phyloP scores from a whole-genome alignment of 2,329 filamentous ascomycete species.

The Onygena corvina region DNA sequence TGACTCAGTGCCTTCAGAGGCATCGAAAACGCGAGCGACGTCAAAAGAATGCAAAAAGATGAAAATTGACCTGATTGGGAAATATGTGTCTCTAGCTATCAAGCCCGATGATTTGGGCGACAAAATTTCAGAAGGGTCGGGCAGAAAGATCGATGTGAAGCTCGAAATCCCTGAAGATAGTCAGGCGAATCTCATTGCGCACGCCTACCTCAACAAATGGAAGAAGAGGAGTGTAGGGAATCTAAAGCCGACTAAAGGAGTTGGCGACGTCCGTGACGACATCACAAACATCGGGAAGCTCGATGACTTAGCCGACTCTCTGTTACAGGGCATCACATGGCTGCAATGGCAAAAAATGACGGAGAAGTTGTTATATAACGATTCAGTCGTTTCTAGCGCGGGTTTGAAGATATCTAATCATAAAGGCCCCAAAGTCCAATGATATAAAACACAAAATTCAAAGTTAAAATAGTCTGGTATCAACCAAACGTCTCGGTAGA shows the following conservation, averaged over 20 bases:
- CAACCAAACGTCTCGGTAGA: background rate
- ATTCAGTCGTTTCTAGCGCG: conserved; percentile 7
- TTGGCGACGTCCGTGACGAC: background rate
- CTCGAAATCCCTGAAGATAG: conserved; percentile 18
- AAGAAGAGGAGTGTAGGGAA: conserved; percentile 13
- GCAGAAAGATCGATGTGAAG: conserved; percentile 16
- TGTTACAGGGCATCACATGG: conserved; percentile 68
- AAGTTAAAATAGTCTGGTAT: background rate
- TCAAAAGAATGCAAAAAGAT: conserved; percentile 33
- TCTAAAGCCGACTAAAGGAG: conserved; percentile 6
- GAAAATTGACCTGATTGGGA: conserved; percentile 52
- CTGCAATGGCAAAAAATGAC: conserved; percentile 53
- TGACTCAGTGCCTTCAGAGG: conserved; percentile 9
- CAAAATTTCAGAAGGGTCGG: background rate
- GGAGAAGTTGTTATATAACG: conserved; percentile 20
- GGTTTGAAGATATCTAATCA: conserved; percentile 2
- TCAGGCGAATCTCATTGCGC: conserved; percentile 18
- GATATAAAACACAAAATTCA: background rate
- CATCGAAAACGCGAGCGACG: conserved; percentile 17
- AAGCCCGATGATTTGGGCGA: background rate
- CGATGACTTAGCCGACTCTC: conserved; percentile 69
- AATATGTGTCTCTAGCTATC: conserved; percentile 36
- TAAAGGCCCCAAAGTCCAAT: background rate
- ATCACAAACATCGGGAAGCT: conserved; percentile 44
- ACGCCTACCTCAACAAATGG: conserved; percentile 25